Percentiles rank a stretch among this genome's conserved stretches.
Evolutionary conservation across 352 stramenopile genomes (phyloP).

Genomic region (Globisporangium ultimum): DNA sequence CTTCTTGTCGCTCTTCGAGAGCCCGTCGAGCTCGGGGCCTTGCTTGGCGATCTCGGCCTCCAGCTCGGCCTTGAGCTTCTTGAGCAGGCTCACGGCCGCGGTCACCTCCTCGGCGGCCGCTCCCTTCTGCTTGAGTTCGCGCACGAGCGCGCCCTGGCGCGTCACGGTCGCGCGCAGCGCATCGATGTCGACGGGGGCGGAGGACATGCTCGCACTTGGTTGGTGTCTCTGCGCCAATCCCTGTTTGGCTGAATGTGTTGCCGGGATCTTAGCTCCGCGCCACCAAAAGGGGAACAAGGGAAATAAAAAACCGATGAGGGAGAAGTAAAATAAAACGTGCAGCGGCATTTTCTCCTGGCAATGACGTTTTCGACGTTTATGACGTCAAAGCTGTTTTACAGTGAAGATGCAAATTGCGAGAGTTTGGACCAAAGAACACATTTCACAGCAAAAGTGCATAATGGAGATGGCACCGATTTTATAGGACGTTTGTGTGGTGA

Average conservation of each 20-base stretch:
- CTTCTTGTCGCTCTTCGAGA: slow-evolving; percentile 83
- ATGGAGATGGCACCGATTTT: no score
- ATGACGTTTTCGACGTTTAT: background rate
- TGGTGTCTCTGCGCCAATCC: background rate
- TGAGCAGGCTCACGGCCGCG: slow-evolving; percentile 90
- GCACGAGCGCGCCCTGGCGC: slow-evolving; percentile 93
- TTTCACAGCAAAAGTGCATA: no score
- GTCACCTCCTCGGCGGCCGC: slow-evolving; percentile 84
- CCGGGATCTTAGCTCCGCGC: background rate
- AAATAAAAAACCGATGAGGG: background rate
- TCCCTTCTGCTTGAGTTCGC: slow-evolving; percentile 97
- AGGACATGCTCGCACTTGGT: slow-evolving; percentile 7
- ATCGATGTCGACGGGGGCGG: slow-evolving; percentile 86
- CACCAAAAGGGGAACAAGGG: no score
- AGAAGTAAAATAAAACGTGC: background rate
- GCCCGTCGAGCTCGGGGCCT: slow-evolving; percentile 50
- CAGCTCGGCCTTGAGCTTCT: slow-evolving; percentile 91
- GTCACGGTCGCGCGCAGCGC: slow-evolving; percentile 93
- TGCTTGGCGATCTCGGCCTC: slow-evolving; percentile 77
- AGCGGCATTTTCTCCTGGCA: background rate
- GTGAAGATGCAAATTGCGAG: no score
- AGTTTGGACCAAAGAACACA: no score
- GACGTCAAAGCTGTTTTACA: background rate
- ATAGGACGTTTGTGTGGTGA: no score
- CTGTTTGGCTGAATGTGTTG: background rate